Evolutionary conservation across 2,329 filamentous ascomycete genomes (phyloP).

Genomic region (Fusarium domesticum): DNA sequence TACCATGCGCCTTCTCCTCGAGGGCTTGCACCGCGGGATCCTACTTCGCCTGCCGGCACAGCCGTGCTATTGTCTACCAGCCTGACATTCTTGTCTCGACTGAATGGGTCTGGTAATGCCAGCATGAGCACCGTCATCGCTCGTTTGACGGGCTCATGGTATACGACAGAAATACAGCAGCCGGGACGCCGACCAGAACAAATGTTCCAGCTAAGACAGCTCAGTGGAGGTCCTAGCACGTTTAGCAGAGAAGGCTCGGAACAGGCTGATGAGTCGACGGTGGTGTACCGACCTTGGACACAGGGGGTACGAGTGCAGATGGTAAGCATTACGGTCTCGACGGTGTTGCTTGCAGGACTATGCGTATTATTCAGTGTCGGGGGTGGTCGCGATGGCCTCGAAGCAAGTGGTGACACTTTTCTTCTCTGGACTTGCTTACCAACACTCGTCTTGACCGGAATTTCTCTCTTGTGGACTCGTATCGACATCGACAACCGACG

Average conservation of each 20-base stretch:
- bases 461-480: conserved; percentile 24
- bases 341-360: conserved; percentile 18
- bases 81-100: conserved; percentile 21
- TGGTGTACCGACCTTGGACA: conserved; percentile 28
- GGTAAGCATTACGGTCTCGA: conserved; percentile 13
- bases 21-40: conserved; percentile 30
- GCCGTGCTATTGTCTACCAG: conserved; percentile 26
- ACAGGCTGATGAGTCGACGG: conserved; percentile 12
- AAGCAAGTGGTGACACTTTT: conserved; percentile 18
- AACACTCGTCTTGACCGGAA: conserved; percentile 21
- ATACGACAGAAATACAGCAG: conserved; percentile 26
- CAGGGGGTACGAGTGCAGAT: conserved; percentile 14
- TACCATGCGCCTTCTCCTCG: conserved; percentile 26
- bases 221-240: conserved; percentile 19
- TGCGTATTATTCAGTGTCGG: conserved; percentile 23
- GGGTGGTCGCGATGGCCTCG: conserved; percentile 19
- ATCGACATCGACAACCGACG: conserved; percentile 29
- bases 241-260: conserved; percentile 10
- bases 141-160: conserved; percentile 29
- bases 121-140: conserved; percentile 22
- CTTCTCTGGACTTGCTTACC: conserved; percentile 28
- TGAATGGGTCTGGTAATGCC: conserved; percentile 25
- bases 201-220: conserved; percentile 27
- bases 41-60: conserved; percentile 28
- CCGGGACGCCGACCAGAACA: conserved; percentile 21